These are phyloP conservation scores for Apiospora rasikravindrae DNA, from an alignment of 2,329 filamentous ascomycete species.

Conservation along the genomic window DNA sequence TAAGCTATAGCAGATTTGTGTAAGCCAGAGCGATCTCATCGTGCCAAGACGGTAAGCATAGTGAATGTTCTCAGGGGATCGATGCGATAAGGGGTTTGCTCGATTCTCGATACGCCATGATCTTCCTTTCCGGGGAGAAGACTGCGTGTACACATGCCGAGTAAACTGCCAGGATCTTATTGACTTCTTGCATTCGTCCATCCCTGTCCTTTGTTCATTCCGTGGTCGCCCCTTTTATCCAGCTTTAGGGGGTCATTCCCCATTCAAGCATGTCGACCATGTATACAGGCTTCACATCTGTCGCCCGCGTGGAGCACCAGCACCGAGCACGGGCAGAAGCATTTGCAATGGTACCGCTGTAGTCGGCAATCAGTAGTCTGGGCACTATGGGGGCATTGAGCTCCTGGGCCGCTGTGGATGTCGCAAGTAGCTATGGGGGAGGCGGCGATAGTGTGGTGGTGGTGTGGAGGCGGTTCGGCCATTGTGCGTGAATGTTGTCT, in stretches of 20 bases:
- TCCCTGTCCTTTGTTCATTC: neutral
- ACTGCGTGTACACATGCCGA: no score
- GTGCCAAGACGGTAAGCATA: neutral
- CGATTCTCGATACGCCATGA: neutral
- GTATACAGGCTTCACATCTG: neutral
- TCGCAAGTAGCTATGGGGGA: no score
- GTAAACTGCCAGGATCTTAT: neutral
- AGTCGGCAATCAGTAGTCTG: neutral
- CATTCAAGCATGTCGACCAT: neutral
- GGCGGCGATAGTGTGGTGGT: neutral
- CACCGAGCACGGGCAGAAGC: neutral
- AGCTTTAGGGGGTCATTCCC: neutral
- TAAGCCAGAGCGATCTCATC: neutral
- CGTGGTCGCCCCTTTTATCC: neutral
- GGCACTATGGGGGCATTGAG: neutral
- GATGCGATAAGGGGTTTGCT: neutral
- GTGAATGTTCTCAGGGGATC: neutral
- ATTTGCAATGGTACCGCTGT: neutral
- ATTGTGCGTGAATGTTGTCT: neutral
- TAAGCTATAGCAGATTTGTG: neutral
- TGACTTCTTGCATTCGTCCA: neutral
- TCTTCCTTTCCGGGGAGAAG: neutral
- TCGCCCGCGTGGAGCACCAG: neutral
- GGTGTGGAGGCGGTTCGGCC: neutral
- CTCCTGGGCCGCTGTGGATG: neutral